Base-by-base conservation (phyloP, 192 early-diverging fungal genomes). In the Coemansia sp. region DNA sequence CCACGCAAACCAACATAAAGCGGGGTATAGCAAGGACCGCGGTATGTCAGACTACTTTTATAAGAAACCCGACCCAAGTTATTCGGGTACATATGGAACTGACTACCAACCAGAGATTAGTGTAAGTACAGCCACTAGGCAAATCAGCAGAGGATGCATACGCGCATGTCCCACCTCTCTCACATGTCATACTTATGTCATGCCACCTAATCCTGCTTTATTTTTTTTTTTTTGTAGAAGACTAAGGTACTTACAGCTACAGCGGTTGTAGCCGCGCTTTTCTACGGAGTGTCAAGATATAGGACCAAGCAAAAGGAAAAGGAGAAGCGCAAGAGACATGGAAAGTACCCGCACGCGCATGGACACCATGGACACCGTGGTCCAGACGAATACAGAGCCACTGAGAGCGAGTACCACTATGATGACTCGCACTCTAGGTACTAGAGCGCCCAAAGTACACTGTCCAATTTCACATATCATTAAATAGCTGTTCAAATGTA, bases 51-150 rank as follows among this genome's bases (percentile, higher is more conserved):
- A 83, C 72, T 76, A 66, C 52, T 83, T 83, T 62, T 77, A 78
- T 66, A 83, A 83, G 53, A 66, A 72, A 46, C 81, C 81, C 1
- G 72, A 74, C 67, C 72, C 72, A 0, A 46, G 29, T 33, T 75
- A 78, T n/a, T 50, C 70, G 40, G 81, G 76, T 31, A 41, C 27
- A 60, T 83, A 78, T 31, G 73, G 76, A 11, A 58, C 74, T 29
- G 76, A 83, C 68, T 83, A 83, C 43, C 36, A 72, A 39, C 81
- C 81, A 18, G 73, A 83, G 43, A 27, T 78, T 55, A 75, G 69
- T 47, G 78, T 80, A 80, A 80, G 78, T 75, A 55, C 16, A 22
- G 33, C 7, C 31, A 60, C 5, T 33, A 0, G 5, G 24, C 15
- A 15, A 18, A 18, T 60, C 31, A 34, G 57, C 33, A 60, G 49